Conservation (phyloP, 2,329 filamentous ascomycete genomes). For the Colletotrichum salicis region DNA sequence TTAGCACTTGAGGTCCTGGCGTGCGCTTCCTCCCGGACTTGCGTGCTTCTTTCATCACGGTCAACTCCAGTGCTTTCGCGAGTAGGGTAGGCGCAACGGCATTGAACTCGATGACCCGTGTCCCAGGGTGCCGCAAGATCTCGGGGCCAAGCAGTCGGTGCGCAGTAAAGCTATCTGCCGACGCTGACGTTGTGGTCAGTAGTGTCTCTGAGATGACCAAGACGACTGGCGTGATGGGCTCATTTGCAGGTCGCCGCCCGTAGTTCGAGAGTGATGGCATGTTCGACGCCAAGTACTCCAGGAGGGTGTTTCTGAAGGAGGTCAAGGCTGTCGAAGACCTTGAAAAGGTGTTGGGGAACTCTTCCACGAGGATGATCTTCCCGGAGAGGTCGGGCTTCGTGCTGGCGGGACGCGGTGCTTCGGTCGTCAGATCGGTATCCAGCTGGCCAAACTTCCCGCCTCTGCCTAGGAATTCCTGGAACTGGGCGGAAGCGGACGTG, state of each 20-base stretch:
- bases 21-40: constrained; percentile 79
- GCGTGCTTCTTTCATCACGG: constrained; percentile 86
- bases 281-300: constrained; percentile 78
- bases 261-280: constrained; percentile 65
- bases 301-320: constrained; percentile 79
- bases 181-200: constrained; percentile 83
- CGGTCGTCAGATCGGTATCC: constrained; percentile 50
- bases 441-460: constrained; percentile 84
- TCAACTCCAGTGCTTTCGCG: constrained; percentile 81
- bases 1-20: constrained; percentile 82
- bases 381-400: constrained; percentile 42
- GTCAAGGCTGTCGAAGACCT: constrained; percentile 71
- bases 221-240: constrained; percentile 76
- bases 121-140: constrained; percentile 82
- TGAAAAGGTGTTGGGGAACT: constrained; percentile 82
- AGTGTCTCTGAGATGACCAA: constrained; percentile 93
- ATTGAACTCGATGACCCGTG: constrained; percentile 90
- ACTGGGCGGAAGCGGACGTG: constrained; percentile 79
- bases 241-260: constrained; percentile 52
- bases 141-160: constrained; percentile 89
- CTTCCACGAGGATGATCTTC: constrained; percentile 79
- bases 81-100: constrained; percentile 87
- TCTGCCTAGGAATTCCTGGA: constrained; percentile 90
- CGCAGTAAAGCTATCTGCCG: constrained; percentile 91
- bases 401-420: constrained; percentile 15